A percentile compares a stretch with the other conserved stretches of the same genome.
phyloP scores from a whole-genome alignment of 768 basidiomycete genomes.

The Agaricus subrufescens region DNA sequence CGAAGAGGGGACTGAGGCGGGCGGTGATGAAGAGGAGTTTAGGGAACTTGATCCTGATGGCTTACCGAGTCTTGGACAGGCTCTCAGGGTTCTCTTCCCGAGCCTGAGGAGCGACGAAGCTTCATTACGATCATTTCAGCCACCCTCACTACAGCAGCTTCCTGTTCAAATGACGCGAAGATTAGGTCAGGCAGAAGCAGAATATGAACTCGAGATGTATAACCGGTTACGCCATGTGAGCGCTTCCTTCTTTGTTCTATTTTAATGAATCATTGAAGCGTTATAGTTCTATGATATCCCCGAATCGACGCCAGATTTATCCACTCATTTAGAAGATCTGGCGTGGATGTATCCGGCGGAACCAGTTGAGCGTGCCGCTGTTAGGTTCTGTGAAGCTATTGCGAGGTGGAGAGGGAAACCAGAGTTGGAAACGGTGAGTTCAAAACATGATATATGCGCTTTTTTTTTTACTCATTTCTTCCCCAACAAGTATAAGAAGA shows the following conservation, averaged over 20 bases:
- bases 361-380: constrained; percentile 71
- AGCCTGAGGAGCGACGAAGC: constrained; percentile 24
- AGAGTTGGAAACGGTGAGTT: constrained; percentile 69
- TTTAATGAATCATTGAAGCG: background rate
- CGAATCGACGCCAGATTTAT: constrained; percentile 62
- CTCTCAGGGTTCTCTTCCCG: constrained; percentile 68
- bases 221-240: constrained; percentile 66
- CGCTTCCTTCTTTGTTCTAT: constrained; percentile 8
- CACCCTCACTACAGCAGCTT: too few relatives aligned
- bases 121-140: too few relatives aligned
- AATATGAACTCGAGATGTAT: constrained; percentile 73
- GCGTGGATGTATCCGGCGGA: constrained; percentile 81
- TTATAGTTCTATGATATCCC: constrained; percentile 76
- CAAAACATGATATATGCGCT: constrained; percentile 9
- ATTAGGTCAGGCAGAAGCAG: constrained; percentile 52
- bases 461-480: background rate
- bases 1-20: constrained; percentile 11
- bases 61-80: constrained; percentile 62
- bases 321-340: constrained; percentile 74
- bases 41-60: constrained; percentile 72
- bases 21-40: constrained; percentile 39
- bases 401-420: constrained; percentile 82
- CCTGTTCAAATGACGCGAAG: too few relatives aligned
- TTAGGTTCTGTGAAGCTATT: constrained; percentile 79
- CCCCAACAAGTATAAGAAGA: constrained; percentile 51